Evolutionary conservation across 352 stramenopile genomes (phyloP).

Genomic region (Thalassiosira sp.): DNA sequence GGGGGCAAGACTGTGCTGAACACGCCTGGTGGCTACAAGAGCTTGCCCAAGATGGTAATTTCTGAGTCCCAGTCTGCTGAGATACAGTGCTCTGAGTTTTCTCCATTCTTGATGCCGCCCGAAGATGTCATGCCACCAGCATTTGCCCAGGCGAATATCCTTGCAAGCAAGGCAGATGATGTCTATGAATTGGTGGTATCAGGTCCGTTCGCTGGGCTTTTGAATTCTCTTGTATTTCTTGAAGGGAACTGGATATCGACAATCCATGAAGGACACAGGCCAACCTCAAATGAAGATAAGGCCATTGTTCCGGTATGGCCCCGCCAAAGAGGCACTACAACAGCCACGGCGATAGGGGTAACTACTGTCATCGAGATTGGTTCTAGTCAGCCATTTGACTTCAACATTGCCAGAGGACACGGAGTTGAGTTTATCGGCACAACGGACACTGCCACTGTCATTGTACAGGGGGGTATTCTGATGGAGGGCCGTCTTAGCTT

Average conservation of each 20-base stretch:
- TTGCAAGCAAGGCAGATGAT: conserved; percentile 3
- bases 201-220: neutral
- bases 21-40: neutral
- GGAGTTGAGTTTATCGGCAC: conserved; percentile 14
- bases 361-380: conserved; percentile 1
- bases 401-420: conserved; percentile 4
- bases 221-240: conserved; percentile 1
- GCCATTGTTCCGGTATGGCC: conserved; percentile 4
- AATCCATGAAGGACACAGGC: neutral
- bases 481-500: conserved; percentile 16
- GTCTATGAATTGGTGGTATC: neutral
- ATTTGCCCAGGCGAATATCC: conserved; percentile 3
- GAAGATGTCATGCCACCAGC: neutral
- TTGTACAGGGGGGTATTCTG: neutral
- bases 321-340: neutral
- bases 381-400: neutral
- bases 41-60: neutral
- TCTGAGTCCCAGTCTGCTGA: neutral
- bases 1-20: neutral
- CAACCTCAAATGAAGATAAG: neutral
- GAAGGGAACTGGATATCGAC: conserved; percentile 5
- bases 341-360: neutral
- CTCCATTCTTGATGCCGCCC: neutral
- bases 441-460: neutral
- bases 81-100: conserved; percentile 10